Base-by-base conservation (phyloP, 2,329 filamentous ascomycete species). In the Neopestalotiopsis sp. region DNA sequence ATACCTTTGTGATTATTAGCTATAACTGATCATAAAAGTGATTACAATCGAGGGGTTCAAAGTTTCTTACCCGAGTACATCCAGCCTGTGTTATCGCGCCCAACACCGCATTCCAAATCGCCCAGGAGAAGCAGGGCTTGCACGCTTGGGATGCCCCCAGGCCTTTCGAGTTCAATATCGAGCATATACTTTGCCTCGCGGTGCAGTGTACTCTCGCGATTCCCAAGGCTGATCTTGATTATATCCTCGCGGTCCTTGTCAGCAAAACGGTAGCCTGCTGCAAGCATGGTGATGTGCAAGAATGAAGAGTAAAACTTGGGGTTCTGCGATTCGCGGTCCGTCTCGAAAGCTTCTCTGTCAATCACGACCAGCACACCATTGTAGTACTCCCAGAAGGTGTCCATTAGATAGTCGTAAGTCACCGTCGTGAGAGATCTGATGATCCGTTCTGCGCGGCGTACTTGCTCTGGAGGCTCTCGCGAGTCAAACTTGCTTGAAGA, bases 111-210 rank as follows among this genome's bases (percentile, higher is more conserved):
- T 72, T 88, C 86, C 5, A 88, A 75, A 69, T 88, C 86, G 4
- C 86, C 84, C 3, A 88, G 78, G 3, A 88, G 74, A 17, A 88
- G 74, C 14, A 88, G 77, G 0, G 84, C 86, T 67, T 87, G 85
- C 1, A 88, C 84, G 28, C 82, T 85, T 4, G 86, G 82, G 38
- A 88, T 83, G 0, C 86, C 85, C 13, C 85, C 85, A 0, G 85
- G 84, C 4, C 82, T 76, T 73, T 88, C 86, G 45, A 88, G 76
- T 73, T 88, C 86, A 67, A 81, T 81, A 69, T 88, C 85, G 24
- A 88, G 76, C 84, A 88, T 85, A 61, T 84, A 82, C 73, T 87
- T 88, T 64, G 86, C 85, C 74, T 88, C 86, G 38, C 84, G 75
- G 69, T 88, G 86, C 24, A 88, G 76, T 0, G 83, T 85, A 72